Conservation (phyloP, 768 basidiomycete species). For the Phallus indusiatus region DNA sequence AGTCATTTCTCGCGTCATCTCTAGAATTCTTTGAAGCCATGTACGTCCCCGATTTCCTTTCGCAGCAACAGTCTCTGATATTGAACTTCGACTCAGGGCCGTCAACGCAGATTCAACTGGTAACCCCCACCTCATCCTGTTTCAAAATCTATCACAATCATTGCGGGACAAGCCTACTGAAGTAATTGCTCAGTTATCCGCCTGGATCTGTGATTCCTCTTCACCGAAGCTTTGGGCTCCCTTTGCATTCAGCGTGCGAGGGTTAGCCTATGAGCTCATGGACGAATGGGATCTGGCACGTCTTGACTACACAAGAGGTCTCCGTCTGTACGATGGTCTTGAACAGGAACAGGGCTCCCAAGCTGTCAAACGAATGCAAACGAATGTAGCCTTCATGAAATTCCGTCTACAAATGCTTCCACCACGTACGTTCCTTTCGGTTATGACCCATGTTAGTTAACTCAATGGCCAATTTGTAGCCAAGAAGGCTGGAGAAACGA, state of each 20-base stretch:
- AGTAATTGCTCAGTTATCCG: conserved; percentile 9
- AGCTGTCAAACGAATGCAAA: conserved; percentile 10
- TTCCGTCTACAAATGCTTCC: conserved; percentile 10
- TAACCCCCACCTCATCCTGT: conserved; percentile 9
- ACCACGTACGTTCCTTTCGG: conserved; percentile 2
- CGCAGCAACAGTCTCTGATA: background rate
- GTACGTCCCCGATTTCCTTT: background rate
- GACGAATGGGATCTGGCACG: conserved; percentile 11
- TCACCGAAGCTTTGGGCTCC: conserved; percentile 11
- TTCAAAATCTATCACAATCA: conserved; percentile 6
- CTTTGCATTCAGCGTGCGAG: conserved; percentile 12
- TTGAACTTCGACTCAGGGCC: background rate
- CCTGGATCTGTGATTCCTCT: conserved; percentile 7
- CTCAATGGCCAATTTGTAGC: background rate
- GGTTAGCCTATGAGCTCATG: conserved; percentile 11
- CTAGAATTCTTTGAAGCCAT: background rate
- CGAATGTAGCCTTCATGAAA: conserved; percentile 12
- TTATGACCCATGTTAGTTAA: background rate
- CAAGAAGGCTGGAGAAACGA: background rate
- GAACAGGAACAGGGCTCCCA: conserved; percentile 8
- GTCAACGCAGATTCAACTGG: background rate
- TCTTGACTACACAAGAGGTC: conserved; percentile 10
- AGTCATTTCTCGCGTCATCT: background rate
- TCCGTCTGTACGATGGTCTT: conserved; percentile 7
- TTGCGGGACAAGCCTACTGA: conserved; percentile 9